Base-by-base conservation (phyloP, 768 basidiomycete genomes). In the Gymnopilus junonius region DNA sequence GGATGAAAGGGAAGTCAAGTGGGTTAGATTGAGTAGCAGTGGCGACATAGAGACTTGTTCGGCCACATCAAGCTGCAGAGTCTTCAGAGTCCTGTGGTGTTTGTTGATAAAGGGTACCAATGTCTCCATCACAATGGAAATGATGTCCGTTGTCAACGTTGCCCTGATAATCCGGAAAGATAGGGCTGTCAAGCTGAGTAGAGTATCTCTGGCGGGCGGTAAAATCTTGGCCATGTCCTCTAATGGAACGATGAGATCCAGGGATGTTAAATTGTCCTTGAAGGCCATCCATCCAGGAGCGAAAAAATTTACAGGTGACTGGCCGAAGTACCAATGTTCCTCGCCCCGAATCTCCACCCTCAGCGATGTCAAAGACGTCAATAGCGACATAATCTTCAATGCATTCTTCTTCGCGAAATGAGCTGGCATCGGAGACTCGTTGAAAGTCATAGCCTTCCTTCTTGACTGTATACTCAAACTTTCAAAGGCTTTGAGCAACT, bases 41-140 rank as follows among this genome's bases (percentile, higher is more conserved):
- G 66, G 37, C 1, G 67, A 66, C 17, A 70, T 53, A 42, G 69
- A 65, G 12, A 62, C 61, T 39, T 65, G 56, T 23, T 73, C 68
- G 32, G 31, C 50, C 3, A 64, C 43, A 29, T 66, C 63, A 15
- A 70, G 34, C 2, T 40, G 43, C 15, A 73, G 59, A 1, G 67
- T 64, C 12, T 59, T 55, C 23, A 74, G 57, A 8, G 64, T 69
- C 3, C 17, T 11, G 23, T 58, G 53, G 37, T 74, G 71, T 21
- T 64, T 65, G 50, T 71, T 69, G 25, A 76, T 59, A 55, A 74
- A 74, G 17, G 71, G 73, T 23, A 67, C 48, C 14, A 74, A 43
- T 1, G 58, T 59, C 15, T 66, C 56, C 14, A 54, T 5, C 10
- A 71, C 25, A 3, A 71, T 65, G 1, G n/a, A 31, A 15, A 35